Conservation (phyloP, 2,329 filamentous ascomycete species). For the Penicillium hesseltinei region DNA sequence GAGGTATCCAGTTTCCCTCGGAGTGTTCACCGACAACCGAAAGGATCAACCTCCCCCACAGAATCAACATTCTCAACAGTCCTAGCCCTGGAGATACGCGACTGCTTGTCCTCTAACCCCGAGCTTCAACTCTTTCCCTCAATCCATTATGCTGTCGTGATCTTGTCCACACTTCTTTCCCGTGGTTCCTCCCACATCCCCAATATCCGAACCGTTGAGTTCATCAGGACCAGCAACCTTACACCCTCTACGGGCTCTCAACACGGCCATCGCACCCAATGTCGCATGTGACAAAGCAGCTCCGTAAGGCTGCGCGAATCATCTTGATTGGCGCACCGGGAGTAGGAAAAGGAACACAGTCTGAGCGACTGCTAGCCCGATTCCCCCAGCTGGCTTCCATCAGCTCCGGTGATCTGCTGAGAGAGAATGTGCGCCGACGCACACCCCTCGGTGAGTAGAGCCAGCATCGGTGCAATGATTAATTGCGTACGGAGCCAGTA, state of each 20-base stretch:
- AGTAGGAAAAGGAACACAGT: conserved; percentile 95
- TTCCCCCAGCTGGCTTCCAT: conserved; percentile 89
- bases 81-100: conserved; percentile 1
- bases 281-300: conserved; percentile 47
- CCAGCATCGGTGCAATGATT: background rate
- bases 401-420: conserved; percentile 87
- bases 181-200: conserved; percentile 1
- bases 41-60: conserved; percentile 30
- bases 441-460: conserved; percentile 71
- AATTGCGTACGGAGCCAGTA: background rate
- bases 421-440: conserved; percentile 85
- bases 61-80: conserved; percentile 19
- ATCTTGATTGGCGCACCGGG: conserved; percentile 96
- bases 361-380: conserved; percentile 77
- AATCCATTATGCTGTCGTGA: conserved; percentile 8
- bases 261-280: conserved; percentile 17
- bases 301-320: conserved; percentile 79
- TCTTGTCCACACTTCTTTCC: background rate
- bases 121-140: conserved; percentile 1
- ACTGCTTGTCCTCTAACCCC: conserved; percentile 9
- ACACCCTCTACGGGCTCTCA: background rate
- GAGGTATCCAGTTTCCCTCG: conserved; percentile 10
- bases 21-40: conserved; percentile 36
- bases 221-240: conserved; percentile 2
- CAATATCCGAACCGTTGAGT: conserved; percentile 4